Conservation (phyloP, 257 asterid genomes). For the Solanum sitiens region DNA sequence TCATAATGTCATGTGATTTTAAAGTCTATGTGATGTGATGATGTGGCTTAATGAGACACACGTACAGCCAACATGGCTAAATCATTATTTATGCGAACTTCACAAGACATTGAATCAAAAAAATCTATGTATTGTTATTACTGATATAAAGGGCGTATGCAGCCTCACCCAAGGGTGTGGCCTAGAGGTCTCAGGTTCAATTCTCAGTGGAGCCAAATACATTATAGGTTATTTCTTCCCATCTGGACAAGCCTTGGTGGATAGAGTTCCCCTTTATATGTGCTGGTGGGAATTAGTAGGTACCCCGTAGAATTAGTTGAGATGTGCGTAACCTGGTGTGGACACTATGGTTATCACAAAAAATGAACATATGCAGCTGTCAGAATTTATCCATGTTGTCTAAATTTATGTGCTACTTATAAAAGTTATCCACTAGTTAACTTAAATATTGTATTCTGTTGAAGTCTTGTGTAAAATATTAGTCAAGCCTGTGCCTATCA, state of each 20-base stretch:
- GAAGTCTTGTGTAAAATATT: background rate
- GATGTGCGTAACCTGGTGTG: background rate
- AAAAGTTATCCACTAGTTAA: background rate
- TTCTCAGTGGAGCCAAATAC: background rate
- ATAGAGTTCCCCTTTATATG: background rate
- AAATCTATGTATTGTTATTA: background rate
- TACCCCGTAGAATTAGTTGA: background rate
- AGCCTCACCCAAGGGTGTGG: background rate
- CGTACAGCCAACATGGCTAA: background rate
- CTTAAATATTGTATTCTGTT: background rate
- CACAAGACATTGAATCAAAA: background rate
- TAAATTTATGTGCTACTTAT: background rate
- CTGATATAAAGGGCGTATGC: background rate
- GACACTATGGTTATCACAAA: background rate
- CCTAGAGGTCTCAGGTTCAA: background rate
- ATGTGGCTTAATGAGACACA: background rate
- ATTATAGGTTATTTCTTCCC: background rate
- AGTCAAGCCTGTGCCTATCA: background rate
- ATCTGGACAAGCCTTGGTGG: background rate
- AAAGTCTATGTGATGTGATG: background rate
- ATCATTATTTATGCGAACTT: background rate
- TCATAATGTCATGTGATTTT: background rate
- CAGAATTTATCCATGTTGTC: background rate
- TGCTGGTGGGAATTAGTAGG: background rate
- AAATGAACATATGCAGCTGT: background rate